A percentile compares a stretch with the other conserved stretches of the same genome.
phyloP scores from a whole-genome alignment of 129 eudicot species.

The Scalesia atractyloides region DNA sequence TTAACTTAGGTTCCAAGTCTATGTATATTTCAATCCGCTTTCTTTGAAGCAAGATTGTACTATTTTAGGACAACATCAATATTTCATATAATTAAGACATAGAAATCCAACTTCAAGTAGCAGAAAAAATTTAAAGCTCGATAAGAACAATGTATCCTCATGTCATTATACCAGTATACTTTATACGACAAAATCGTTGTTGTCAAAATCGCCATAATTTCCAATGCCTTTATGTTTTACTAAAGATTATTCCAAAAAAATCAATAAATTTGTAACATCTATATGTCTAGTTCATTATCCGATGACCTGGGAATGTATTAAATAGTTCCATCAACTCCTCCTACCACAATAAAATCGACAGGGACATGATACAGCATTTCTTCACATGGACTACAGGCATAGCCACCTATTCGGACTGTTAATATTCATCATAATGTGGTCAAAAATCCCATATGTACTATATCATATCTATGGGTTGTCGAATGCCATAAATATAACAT shows the following conservation, averaged over 20 bases:
- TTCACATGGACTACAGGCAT: neutral
- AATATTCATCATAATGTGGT: no score
- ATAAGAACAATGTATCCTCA: neutral
- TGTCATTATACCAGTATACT: no score
- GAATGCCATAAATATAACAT: no score
- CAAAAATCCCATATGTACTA: no score
- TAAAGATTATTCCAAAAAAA: neutral
- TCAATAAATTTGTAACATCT: neutral
- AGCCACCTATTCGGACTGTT: neutral
- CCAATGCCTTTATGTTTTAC: neutral
- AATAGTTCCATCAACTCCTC: neutral
- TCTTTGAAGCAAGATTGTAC: neutral
- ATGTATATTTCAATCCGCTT: neutral
- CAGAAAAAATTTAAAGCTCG: neutral
- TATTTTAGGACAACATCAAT: neutral
- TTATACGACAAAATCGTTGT: neutral
- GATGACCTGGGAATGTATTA: neutral
- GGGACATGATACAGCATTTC: neutral
- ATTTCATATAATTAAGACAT: neutral
- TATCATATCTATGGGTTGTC: no score
- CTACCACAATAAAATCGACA: slow-evolving; percentile 1
- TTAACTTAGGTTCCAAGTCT: neutral
- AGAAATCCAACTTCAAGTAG: no score
- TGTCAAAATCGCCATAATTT: no score
- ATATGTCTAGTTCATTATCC: neutral